These are phyloP conservation scores for Ascocoryne sarcoides DNA, from an alignment of 2,329 filamentous ascomycete genomes.

Conservation along the genomic window DNA sequence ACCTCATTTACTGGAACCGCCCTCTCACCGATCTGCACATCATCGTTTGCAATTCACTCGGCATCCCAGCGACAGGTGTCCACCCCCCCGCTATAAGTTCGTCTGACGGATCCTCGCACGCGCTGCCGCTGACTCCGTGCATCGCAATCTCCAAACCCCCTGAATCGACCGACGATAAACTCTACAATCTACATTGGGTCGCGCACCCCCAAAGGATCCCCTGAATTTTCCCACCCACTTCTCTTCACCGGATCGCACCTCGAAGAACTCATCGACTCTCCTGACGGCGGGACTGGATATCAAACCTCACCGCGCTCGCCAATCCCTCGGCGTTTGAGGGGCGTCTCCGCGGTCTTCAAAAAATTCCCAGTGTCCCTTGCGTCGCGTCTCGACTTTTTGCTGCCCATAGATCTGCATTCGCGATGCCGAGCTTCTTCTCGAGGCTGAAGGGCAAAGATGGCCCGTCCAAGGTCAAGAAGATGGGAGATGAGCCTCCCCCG, in stretches of 20 bases:
- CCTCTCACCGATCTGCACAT: background rate
- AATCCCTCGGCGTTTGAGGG: background rate
- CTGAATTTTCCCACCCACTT: no score
- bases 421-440: conserved; percentile 28
- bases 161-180: background rate
- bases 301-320: background rate
- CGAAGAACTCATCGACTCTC: background rate
- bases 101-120: background rate
- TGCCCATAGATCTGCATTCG: conserved; percentile 2
- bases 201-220: background rate
- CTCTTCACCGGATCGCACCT: no score
- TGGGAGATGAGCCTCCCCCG: conserved; percentile 42
- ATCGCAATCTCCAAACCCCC: background rate
- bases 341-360: background rate
- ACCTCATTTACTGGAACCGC: no score
- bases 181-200: background rate
- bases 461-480: conserved; percentile 53
- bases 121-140: background rate
- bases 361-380: background rate
- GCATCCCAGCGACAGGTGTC: background rate
- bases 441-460: conserved; percentile 62
- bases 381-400: background rate
- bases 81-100: background rate
- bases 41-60: background rate
- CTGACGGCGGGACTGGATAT: background rate